Percentiles rank a stretch among this genome's conserved stretches.
These are phyloP conservation scores for Physcomitrellopsis africana DNA, from an alignment of 225 moss, liverwort and hornwort genomes.

Conservation along the genomic window DNA sequence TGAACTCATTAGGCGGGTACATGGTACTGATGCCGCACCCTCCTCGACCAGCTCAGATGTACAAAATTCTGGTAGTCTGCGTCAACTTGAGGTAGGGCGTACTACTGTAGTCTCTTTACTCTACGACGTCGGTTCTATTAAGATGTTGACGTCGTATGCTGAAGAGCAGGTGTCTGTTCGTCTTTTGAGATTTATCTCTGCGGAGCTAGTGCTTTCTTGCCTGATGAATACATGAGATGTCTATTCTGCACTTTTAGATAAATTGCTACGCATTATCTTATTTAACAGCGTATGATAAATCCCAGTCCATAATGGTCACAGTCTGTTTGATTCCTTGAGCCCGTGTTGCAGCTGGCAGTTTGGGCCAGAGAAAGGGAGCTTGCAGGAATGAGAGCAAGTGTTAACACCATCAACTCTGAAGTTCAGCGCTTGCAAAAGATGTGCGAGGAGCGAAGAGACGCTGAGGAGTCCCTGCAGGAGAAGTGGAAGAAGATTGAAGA, in stretches of 20 bases:
- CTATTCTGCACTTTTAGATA: not conserved
- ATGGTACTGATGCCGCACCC: slow-evolving; percentile 60
- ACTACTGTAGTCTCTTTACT: not conserved
- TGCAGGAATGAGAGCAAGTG: slow-evolving; percentile 91
- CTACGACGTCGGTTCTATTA: not conserved
- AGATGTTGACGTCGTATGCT: not conserved
- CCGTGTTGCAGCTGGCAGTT: slow-evolving; percentile 72
- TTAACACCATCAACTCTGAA: slow-evolving; percentile 78
- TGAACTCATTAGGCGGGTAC: slow-evolving; percentile 69
- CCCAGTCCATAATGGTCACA: not conserved
- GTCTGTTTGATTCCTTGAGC: not conserved
- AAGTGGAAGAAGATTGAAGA: slow-evolving; percentile 99
- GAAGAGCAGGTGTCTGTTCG: not conserved
- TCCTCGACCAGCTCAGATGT: slow-evolving; percentile 48
- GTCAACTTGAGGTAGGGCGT: slow-evolving; percentile 75
- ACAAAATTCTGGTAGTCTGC: slow-evolving; percentile 68
- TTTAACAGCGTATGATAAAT: not conserved
- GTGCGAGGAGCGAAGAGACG: slow-evolving; percentile 94
- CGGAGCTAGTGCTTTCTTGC: slow-evolving; percentile 13
- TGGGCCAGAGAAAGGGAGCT: slow-evolving; percentile 95
- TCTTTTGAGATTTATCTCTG: not conserved
- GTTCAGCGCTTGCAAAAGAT: slow-evolving; percentile 89
- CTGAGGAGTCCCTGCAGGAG: slow-evolving; percentile 86
- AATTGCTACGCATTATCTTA: not conserved
- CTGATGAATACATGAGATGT: slow-evolving; percentile 2